Base-by-base conservation (phyloP, 169 alveolate genomes). In the Condylostoma magnum region DNA sequence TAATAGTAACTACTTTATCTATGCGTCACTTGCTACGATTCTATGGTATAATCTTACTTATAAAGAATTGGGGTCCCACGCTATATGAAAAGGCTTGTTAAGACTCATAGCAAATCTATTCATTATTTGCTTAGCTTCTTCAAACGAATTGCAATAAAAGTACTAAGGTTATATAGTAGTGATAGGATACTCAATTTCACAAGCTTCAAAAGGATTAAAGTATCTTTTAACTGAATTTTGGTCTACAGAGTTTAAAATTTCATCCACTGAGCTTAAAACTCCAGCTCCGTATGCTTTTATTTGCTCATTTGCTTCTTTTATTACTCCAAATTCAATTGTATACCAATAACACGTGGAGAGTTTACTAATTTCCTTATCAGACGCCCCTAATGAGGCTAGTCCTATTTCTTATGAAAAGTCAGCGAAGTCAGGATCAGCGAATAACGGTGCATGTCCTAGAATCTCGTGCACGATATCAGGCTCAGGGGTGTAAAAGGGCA, bases 251-350 rank as follows among this genome's bases (percentile, higher is more conserved):
- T 44, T 28, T 44, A 30, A n/a, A 25, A 75, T 55, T 10, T 69
- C 97, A 1, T 90, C 93, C 31, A 82, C 74, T 12, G 91, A 80
- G 31, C 93, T 70, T 4, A 86, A 68, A 36, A 87, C 77, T 6
- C 97, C 97, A n/a, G 95, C 97, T 18, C 97, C 97, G 56, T 85
- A 89, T 1, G 87, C 94, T 67, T 83, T 88, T 31, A 46, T 58
- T 20, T 78, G 36, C 6, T 77, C 91, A 6, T 80, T 63, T 33
- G 73, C 79, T 50, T 73, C 71, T 33, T 22, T 22, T 34, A 90
- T 76, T 10, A 89, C 55, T 10, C 95, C 97, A 54, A 90, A 90
- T 63, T 92, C 95, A 20, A 92, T 71, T 0, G 95, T 79, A 63
- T 79, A 92, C 94, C 95, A 90, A 80, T 90, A 92, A 31, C 79